These are phyloP conservation scores for Alectoria sarmentosa DNA, from an alignment of 495 filamentous ascomycete species.

Conservation along the genomic window DNA sequence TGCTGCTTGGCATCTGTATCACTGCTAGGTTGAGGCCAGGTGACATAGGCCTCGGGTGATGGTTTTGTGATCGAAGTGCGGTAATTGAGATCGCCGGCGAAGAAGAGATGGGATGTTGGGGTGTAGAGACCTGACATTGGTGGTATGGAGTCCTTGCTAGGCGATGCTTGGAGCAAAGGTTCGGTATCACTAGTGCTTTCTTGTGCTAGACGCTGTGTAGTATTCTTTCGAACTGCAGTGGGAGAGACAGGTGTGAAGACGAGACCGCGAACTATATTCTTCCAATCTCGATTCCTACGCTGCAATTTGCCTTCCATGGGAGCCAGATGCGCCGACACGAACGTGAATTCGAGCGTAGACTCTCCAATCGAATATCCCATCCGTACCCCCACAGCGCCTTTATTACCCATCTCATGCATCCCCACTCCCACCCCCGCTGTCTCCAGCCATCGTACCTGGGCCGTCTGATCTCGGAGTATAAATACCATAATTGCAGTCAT, in stretches of 20 bases:
- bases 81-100: conserved; percentile 94
- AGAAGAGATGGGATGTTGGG: conserved; percentile 67
- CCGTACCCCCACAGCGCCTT: conserved; percentile 79
- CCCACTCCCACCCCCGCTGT: conserved; percentile 76
- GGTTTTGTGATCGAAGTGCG: conserved; percentile 63
- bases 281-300: conserved; percentile 79
- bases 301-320: conserved; percentile 68
- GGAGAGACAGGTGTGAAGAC: conserved; percentile 48
- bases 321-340: conserved; percentile 84
- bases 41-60: conserved; percentile 37
- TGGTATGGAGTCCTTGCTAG: conserved; percentile 18
- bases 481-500: conserved; percentile 89
- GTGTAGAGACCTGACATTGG: conserved; percentile 54
- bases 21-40: conserved; percentile 55
- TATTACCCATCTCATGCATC: conserved; percentile 82
- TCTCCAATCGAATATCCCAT: conserved; percentile 46
- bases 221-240: background rate
- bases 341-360: conserved; percentile 59
- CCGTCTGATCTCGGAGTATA: conserved; percentile 46
- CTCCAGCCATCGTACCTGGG: conserved; percentile 51
- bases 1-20: conserved; percentile 42
- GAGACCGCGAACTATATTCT: conserved; percentile 65
- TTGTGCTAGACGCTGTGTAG: conserved; percentile 14
- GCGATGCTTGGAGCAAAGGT: conserved; percentile 36
- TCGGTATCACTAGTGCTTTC: conserved; percentile 34